These are phyloP conservation scores for Porodaedalea pini DNA, from an alignment of 1,284 basidiomycete species.

Conservation along the genomic window DNA sequence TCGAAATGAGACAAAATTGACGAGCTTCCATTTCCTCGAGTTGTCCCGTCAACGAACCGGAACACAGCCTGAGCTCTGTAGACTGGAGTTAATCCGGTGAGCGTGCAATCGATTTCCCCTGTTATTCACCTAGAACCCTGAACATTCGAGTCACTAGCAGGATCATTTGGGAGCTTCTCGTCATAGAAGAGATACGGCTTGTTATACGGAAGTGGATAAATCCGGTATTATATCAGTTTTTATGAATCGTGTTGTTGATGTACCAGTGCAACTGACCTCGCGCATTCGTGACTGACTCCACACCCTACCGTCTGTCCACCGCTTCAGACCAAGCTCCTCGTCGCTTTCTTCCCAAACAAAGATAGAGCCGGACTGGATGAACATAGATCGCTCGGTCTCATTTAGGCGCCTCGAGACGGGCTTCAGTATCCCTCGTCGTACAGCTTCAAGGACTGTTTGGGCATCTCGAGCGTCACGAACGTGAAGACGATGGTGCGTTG, in stretches of 20 bases:
- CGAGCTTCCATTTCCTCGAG: conserved; percentile 44
- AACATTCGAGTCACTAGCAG: conserved; percentile 31
- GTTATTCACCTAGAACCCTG: conserved; percentile 38
- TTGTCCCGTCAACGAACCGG: conserved; percentile 56
- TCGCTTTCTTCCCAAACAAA: conserved; percentile 68
- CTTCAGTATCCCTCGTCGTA: conserved; percentile 48
- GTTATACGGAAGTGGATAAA: conserved; percentile 20
- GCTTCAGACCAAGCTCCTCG: conserved; percentile 55
- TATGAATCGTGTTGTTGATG: conserved; percentile 12
- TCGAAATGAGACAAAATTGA: conserved; percentile 58
- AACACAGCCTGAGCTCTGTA: conserved; percentile 42
- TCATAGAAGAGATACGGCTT: conserved; percentile 68
- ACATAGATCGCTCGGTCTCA: conserved; percentile 51
- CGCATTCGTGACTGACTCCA: conserved; percentile 66
- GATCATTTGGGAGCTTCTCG: conserved; percentile 50
- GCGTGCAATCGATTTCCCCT: conserved; percentile 15
- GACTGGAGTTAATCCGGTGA: conserved; percentile 6
- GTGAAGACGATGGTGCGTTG: conserved; percentile 58
- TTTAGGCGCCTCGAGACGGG: conserved; percentile 53
- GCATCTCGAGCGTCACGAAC: conserved; percentile 62
- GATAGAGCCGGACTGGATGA: conserved; percentile 56
- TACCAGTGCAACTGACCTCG: conserved; percentile 39
- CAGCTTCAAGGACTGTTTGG: conserved; percentile 57
- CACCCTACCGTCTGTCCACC: conserved; percentile 63
- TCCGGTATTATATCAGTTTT: conserved; percentile 9